Percentiles rank a stretch among this genome's conserved stretches.
Evolutionary conservation across 2,329 filamentous ascomycete genomes (phyloP).

Genomic region (Sporothrix inflata): DNA sequence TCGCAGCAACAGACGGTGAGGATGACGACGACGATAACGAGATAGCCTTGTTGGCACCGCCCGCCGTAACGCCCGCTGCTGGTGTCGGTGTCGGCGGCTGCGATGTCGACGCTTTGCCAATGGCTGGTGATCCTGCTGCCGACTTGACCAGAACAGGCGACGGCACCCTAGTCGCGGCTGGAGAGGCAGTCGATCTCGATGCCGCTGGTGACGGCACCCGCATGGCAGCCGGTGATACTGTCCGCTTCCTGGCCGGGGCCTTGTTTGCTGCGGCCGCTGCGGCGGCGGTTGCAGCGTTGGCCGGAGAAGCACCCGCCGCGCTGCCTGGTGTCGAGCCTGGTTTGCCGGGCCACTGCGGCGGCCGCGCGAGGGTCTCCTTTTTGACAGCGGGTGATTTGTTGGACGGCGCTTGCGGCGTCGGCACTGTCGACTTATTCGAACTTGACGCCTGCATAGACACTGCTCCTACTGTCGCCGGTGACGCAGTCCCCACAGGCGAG

Average conservation of each 20-base stretch:
- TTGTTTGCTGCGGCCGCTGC: background rate
- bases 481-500: slow-evolving; percentile 34
- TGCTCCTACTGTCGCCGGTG: background rate
- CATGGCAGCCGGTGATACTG: slow-evolving; percentile 27
- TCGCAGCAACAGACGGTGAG: slow-evolving; percentile 29
- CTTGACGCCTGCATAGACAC: slow-evolving; percentile 3
- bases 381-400: slow-evolving; percentile 24
- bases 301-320: background rate
- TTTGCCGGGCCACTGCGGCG: slow-evolving; percentile 33
- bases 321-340: slow-evolving; percentile 25
- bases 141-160: slow-evolving; percentile 32
- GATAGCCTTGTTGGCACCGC: slow-evolving; percentile 33
- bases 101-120: slow-evolving; percentile 34
- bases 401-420: background rate
- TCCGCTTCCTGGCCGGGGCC: slow-evolving; percentile 18
- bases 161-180: slow-evolving; percentile 25
- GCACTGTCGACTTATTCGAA: slow-evolving; percentile 7
- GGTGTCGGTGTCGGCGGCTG: slow-evolving; percentile 25
- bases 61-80: background rate
- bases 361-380: slow-evolving; percentile 34
- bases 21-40: slow-evolving; percentile 29
- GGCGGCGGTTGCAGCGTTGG: slow-evolving; percentile 29
- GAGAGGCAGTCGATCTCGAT: slow-evolving; percentile 25
- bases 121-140: slow-evolving; percentile 21
- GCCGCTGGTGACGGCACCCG: slow-evolving; percentile 28